Percentiles rank a stretch among this genome's conserved stretches.
Evolutionary conservation across 1,284 basidiomycete genomes (phyloP).

Genomic region (Thelephora terrestris): DNA sequence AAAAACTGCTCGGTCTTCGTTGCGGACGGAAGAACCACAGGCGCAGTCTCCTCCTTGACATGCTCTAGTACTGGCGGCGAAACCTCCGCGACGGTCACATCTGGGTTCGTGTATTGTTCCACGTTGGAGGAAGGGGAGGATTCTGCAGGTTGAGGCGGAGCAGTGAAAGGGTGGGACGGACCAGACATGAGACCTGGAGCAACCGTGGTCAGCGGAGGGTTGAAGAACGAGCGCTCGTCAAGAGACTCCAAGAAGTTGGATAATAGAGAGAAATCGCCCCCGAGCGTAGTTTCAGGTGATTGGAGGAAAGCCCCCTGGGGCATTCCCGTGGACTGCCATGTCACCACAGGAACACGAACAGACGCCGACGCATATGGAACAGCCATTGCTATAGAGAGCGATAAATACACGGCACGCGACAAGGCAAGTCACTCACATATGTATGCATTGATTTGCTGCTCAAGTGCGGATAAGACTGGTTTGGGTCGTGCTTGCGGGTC

Average conservation of each 20-base stretch:
- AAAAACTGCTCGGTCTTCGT: conserved; percentile 84
- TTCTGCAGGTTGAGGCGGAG: background rate
- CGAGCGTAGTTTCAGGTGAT: conserved; percentile 51
- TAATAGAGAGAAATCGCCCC: conserved; percentile 74
- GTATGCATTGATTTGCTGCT: conserved; percentile 14
- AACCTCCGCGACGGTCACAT: no score
- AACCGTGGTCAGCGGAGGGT: conserved; percentile 38
- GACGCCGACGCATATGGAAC: background rate
- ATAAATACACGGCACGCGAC: conserved; percentile 10
- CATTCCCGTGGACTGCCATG: conserved; percentile 37
- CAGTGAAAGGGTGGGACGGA: conserved; percentile 17
- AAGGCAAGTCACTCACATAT: conserved; percentile 5
- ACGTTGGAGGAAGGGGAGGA: background rate
- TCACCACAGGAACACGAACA: conserved; percentile 25
- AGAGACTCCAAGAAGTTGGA: conserved; percentile 77
- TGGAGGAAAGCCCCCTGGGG: conserved; percentile 47
- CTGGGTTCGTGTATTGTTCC: background rate
- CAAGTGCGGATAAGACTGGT: conserved; percentile 18
- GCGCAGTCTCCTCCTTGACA: conserved; percentile 18
- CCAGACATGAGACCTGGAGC: conserved; percentile 39
- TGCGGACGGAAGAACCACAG: conserved; percentile 48
- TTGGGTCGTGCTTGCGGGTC: conserved; percentile 3
- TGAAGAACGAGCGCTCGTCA: conserved; percentile 64
- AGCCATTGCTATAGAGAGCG: conserved; percentile 7
- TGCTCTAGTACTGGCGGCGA: background rate